Base-by-base conservation (phyloP, 108 stramenopile genomes). In the Fistulifera solaris region DNA sequence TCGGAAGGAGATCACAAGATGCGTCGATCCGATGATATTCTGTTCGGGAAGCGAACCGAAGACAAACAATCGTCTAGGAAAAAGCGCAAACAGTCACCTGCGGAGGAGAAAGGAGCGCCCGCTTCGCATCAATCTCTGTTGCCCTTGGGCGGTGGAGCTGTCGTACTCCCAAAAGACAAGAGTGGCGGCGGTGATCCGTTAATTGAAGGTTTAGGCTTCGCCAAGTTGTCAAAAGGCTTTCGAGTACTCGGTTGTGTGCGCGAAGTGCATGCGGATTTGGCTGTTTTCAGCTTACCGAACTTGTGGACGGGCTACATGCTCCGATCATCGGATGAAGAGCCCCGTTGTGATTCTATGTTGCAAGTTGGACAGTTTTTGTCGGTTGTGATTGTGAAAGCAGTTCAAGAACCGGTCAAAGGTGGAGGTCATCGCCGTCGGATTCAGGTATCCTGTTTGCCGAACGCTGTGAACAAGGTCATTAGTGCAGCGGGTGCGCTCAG, bases 141-240 rank as follows among this genome's bases (percentile, higher is more conserved):
- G 11, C 88, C 88, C 12, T 22, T 89, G 28, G 88, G 88, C 19
- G 88, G 88, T 15, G 88, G 88, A 1, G 82, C 65, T 1, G 88
- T 89, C 38, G 68, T 83, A 16, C 61, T 68, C 5, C 68, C 79
- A 11, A 24, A 61, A 41, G 22, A 17, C 2, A 57, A 61, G 22
- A 48, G 45, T 1, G 44, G n/a, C 13, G 53, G 62, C 21, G 56
- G 61, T 7, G 65, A 70, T 8, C 55, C 78, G 43, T 64, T 63
- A 22, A 90, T 90, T 65, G 89, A 90, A 68, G 65, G 75, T 16
- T 44, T 90, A 24, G 61, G 75, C 10, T 87, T 90, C 52, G 25
- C 54, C 7, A 86, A 83, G 47, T 54, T 90, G 18, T 67, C 57
- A 49, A 75, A 72, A 48, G 82, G 78, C 1, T 78, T 80, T 38